A percentile compares a stretch with the other conserved stretches of the same genome.
These are phyloP conservation scores for Coemansia sp. DNA, from an alignment of 192 early-diverging fungal genomes.

Conservation along the genomic window DNA sequence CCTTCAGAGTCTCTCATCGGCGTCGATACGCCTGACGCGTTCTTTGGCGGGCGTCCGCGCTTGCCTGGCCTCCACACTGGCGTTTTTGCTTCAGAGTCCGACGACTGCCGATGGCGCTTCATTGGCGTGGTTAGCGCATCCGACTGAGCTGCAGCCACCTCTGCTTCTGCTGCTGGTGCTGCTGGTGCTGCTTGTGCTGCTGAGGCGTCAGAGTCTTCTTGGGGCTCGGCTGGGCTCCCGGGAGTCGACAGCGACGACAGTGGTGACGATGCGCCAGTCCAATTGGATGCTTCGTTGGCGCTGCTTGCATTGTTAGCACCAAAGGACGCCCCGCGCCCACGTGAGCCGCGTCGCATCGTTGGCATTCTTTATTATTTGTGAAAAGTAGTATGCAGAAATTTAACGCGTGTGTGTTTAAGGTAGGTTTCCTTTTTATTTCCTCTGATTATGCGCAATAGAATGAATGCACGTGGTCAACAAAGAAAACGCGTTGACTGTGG, in stretches of 20 bases:
- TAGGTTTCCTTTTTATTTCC: background rate
- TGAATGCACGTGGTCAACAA: too few relatives aligned
- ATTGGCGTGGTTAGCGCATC: constrained; percentile 1
- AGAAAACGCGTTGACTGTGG: too few relatives aligned
- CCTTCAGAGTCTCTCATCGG: background rate
- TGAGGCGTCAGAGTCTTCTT: background rate
- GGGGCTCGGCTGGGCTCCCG: constrained; percentile 13
- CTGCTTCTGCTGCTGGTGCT: background rate
- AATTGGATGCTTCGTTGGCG: constrained; percentile 5
- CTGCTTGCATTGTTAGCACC: background rate
- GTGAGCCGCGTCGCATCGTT: background rate
- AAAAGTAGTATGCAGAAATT: background rate
- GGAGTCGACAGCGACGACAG: constrained; percentile 46
- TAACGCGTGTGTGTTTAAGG: background rate
- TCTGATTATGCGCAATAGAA: too few relatives aligned
- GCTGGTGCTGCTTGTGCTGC: background rate
- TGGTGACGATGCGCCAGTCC: constrained; percentile 34
- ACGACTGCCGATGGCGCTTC: constrained; percentile 36
- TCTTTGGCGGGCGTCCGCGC: constrained; percentile 1
- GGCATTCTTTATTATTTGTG: background rate
- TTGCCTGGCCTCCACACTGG: background rate
- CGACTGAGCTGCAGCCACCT: background rate
- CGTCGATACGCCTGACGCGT: background rate
- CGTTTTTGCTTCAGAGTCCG: background rate
- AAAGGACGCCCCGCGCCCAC: background rate